Evolutionary conservation across 148 eudicot genomes (phyloP).

Genomic region (Polygonum aviculare): DNA sequence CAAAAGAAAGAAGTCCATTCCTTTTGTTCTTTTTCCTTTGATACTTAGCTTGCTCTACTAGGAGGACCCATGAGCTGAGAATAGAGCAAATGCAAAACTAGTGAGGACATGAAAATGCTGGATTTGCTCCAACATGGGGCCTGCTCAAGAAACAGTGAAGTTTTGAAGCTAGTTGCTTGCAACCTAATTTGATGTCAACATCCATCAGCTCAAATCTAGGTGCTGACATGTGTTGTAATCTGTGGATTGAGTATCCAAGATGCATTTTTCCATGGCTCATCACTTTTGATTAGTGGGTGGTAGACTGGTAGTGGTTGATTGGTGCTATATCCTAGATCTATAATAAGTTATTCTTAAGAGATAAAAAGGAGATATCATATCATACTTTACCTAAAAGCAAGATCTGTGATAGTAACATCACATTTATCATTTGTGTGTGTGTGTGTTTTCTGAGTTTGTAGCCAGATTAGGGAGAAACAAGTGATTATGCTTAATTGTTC

Average conservation of each 20-base stretch:
- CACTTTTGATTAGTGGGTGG: conserved; percentile 4
- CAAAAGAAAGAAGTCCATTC: neutral
- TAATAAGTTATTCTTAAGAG: neutral
- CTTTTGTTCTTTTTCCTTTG: neutral
- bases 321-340: conserved; percentile 9
- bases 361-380: neutral
- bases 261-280: conserved; percentile 2
- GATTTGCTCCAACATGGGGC: conserved; percentile 4
- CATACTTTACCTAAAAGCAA: conserved; percentile 17
- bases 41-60: neutral
- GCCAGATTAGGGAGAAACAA: conserved; percentile 1
- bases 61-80: neutral
- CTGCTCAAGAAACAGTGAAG: conserved; percentile 1
- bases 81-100: neutral
- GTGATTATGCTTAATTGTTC: neutral
- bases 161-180: neutral
- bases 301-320: conserved; percentile 19
- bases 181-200: conserved; percentile 5
- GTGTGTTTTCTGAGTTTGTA: neutral
- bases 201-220: neutral
- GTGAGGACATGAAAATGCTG: neutral
- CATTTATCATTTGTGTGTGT: neutral
- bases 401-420: conserved; percentile 11
- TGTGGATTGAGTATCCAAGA: conserved; percentile 8
- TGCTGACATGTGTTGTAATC: neutral